Evolutionary conservation across 306 rosid species (phyloP), one percentile per base, ranked within the genome.

Genomic region (Parietaria judaica): DNA sequence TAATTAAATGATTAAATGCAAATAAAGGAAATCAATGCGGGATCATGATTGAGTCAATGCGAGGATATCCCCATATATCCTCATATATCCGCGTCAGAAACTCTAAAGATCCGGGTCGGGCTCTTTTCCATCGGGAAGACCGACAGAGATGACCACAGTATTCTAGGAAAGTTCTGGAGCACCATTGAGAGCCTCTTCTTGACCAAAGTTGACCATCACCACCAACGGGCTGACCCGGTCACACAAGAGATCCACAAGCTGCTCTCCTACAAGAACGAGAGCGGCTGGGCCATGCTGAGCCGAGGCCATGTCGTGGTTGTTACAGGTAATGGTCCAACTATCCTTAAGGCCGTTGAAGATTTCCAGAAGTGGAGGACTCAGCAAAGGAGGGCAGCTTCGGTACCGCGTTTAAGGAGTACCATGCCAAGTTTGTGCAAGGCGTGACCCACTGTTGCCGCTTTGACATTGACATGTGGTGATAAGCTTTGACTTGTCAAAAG

Each of bases 211-310:
- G 52, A 44, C 38, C 9, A 66, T 15, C 31, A 23, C 31, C 31
- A 23, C 31, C 31, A 23, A 23, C 54, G 23, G 44, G 51, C 31
- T 0, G 52, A 60, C 53, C 14, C 46, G 46, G 11, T 74, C 79
- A 0, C 66, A 71, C 61, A 77, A 36, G 78, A 84, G 37, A 76
- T 84, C 8, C 74, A 79, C 7, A 72, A 75, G 41, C 14, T 84
- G 64, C 65, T 78, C 10, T 81, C 84, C 3, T 81, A 76, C 74
- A 75, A 81, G 74, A 76, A 74, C 50, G 87, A 81, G 47, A 56
- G 39, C 3, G 87, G 90, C 7, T 84, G 87, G 83, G 72, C 46
- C 8, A 56, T 84, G 36, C 56, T 81, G 0, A 66, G 54, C 61
- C 73, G 66, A 6, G 87, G 83, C 1, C 54, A 70, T 0, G 54